Evolutionary conservation across 331 rosid species (phyloP).

Genomic region (Saraca asoca): DNA sequence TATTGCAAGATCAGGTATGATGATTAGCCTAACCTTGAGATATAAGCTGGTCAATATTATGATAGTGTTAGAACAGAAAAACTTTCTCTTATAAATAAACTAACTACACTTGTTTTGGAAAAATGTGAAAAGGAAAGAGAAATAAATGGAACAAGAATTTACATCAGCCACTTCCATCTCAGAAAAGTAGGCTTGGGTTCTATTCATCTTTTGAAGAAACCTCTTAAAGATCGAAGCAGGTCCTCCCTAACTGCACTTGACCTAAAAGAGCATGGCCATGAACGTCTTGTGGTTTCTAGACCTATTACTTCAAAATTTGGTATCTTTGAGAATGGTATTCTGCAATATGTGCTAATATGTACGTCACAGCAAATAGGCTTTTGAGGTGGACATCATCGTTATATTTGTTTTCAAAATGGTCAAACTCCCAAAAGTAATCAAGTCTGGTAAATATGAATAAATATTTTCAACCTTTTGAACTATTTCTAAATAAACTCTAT

Average conservation of each 20-base stretch:
- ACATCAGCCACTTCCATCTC: neutral
- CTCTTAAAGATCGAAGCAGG: neutral
- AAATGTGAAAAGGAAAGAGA: neutral
- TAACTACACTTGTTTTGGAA: neutral
- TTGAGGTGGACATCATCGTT: constrained; percentile 1
- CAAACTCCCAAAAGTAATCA: neutral
- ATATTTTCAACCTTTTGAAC: too few species aligned
- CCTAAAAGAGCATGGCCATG: neutral
- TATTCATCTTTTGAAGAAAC: too few species aligned
- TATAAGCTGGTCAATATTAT: too few species aligned
- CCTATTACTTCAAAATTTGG: neutral
- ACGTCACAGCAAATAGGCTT: neutral
- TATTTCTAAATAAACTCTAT: too few species aligned
- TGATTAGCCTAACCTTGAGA: too few species aligned
- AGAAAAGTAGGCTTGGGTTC: too few species aligned
- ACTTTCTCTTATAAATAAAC: neutral
- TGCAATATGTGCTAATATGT: neutral
- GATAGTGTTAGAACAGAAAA: too few species aligned
- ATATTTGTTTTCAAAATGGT: neutral
- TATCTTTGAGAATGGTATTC: neutral
- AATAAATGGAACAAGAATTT: neutral
- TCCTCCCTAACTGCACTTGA: neutral
- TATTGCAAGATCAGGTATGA: too few species aligned
- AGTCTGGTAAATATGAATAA: neutral
- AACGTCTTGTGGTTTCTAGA: neutral